Evolutionary conservation across 768 basidiomycete species (phyloP), one percentile per base, ranked within the genome.

Genomic region (Mycena haematopus): DNA sequence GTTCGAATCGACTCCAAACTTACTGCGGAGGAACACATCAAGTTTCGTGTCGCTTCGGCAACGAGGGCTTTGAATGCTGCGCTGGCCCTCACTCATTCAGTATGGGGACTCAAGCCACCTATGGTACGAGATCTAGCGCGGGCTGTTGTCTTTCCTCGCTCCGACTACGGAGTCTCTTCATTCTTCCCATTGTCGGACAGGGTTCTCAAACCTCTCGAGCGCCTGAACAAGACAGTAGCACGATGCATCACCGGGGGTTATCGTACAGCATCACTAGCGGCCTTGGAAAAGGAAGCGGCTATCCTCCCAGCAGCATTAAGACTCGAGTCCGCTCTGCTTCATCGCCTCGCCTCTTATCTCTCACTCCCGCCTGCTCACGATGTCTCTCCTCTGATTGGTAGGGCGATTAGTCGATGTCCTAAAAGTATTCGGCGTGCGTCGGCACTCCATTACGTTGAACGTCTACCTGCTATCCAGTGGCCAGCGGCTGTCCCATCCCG

Each of bases 171-270:
- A 14, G 42, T 55, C 25, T 19, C 9, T 11, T 19, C 5, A 5
- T 42, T 55, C 25, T 44, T 55, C 22, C 53, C 53, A 4, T 38
- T 29, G 8, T 27, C 40, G 8, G 6, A 7, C 15, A 22, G 6
- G 7, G 29, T 25, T 10, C 31, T 55, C 9, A 44, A 42, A 31
- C 53, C 38, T 9, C 53, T 44, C 17, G 53, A 44, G 10, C 38
- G 42, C 9, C 4, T 52, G 1, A 52, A 52, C 35, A 52, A 52
- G 13, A 17, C 40, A 3, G 17, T 55, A 10, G 40, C 53, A 6
- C 38, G 53, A 9, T 55, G 38, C 25, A 55, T 55, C 40, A 55
- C 53, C 7, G 53, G 53, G 2, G 53, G 38, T 6, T 55, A 42
- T 29, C 24, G 38, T 10, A 55, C 38, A 6, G 42, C 40, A 13